Conservation (phyloP, 1,139 yeast genomes). For the Geotrichum reessii region DNA sequence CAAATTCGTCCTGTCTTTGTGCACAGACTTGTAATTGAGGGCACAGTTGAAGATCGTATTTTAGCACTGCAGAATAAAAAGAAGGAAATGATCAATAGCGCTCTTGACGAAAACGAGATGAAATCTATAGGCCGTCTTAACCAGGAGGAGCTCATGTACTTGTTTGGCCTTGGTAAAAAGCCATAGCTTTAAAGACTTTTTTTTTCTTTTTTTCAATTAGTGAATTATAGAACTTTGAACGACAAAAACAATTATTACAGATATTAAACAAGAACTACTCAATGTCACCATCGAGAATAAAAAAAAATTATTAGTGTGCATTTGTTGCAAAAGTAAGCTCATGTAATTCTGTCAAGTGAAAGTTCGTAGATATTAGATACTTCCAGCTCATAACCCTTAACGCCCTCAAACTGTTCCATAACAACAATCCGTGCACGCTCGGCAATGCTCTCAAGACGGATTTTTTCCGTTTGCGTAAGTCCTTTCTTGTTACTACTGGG, state of each 20-base stretch:
- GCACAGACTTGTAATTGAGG: conserved; percentile 58
- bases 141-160: conserved; percentile 64
- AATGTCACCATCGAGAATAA: not conserved
- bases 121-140: conserved; percentile 61
- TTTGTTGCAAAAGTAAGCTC: not conserved
- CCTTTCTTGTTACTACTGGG: conserved; percentile 3
- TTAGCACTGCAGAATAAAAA: conserved; percentile 68
- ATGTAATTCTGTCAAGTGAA: conserved; percentile 16
- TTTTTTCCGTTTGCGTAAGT: conserved; percentile 26
- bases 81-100: conserved; percentile 68
- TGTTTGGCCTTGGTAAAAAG: conserved; percentile 53
- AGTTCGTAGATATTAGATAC: conserved; percentile 22
- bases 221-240: not conserved
- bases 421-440: conserved; percentile 28
- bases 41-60: conserved; percentile 82
- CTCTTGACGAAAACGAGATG: conserved; percentile 72
- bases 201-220: not conserved
- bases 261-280: not conserved
- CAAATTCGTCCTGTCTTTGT: conserved; percentile 72
- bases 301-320: not conserved
- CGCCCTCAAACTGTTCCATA: conserved; percentile 9
- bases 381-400: conserved; percentile 22
- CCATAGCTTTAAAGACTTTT: not conserved
- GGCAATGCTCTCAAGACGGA: conserved; percentile 29
- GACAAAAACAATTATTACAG: not conserved